Evolutionary conservation across 2,329 filamentous ascomycete genomes (phyloP), one percentile per base, ranked within the genome.

Genomic region (Bipolaris zeicola): DNA sequence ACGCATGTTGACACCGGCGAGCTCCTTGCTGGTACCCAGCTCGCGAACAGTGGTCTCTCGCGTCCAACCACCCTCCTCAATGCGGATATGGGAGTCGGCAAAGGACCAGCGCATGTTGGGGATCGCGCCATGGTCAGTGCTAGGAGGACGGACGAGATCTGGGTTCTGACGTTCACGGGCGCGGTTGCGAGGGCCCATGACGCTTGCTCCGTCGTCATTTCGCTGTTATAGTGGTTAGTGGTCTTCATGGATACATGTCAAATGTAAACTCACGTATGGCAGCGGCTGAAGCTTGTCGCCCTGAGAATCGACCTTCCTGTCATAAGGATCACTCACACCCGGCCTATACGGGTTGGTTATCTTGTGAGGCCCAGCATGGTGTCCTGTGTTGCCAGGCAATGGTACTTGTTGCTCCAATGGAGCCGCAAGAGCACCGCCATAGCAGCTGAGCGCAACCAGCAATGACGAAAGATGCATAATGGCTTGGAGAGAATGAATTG

Each of bases 1-100:
- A 10, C 89, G 84, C 89, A 92, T 92, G 72, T 92, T 91, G 52
- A 92, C 89, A 38, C 87, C 86, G 2, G 89, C 89, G 42, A 92
- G 82, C 70, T 91, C 87, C n/a, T 85, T 81, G 64, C 86, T 89
- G 6, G 83, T 83, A 31, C 83, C 81, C 3, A 90, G 80, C 74
- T 89, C 87, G 31, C 85, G 82, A 14, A 87, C 77, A 3, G 87
- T 90, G 0, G 89, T 91, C 74, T 92, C 87, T 22, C 89, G 82
- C 1, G 89, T 90, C 89, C 89, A 92, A 50, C 89, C 89, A 45
- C 87, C 88, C 74, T 91, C 88, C 81, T 91, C 78, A 33, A 80
- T 79, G 34, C 79, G 76, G 14, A 78, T 74, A 52, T 81, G 78
- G 0, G 78, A 80, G 65, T 80, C 79, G 33, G 78, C 75, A 57